Evolutionary conservation across 148 eudicot species (phyloP), one percentile per base, ranked within the genome.

Genomic region (Euryodendron excelsum): DNA sequence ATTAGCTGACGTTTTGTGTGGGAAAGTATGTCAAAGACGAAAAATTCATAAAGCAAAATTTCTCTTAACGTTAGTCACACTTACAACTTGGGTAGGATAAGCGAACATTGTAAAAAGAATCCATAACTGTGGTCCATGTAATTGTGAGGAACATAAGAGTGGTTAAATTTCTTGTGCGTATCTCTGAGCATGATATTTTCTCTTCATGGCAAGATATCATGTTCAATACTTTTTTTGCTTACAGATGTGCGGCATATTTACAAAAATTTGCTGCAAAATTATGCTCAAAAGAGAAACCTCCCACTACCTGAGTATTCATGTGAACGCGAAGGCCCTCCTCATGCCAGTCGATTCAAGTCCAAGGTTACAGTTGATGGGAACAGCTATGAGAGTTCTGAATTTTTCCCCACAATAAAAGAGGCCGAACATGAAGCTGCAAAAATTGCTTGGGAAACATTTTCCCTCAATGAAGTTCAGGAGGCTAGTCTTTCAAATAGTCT

Each of bases 391-490:
- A 65, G 91, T 68, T 56, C 63, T 37, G 89, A 81, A 33, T 84
- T 73, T 77, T 88, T 76, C 78, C 23, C 82, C 27, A 93, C 97
- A 28, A 0, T 91, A 47, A 93, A 90, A 85, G 94, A 91, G 68
- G 94, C 97, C 64, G 97, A 95, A 79, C 90, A 89, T 80, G 90
- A 91, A 65, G 97, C 94, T 62, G 96, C 98, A 34, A 90, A 90
- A 90, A 78, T 79, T 72, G 97, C 96, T 36, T 78, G 88, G 77
- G 82, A 75, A 55, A 82, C 89, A 0, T 64, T 91, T 66, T 84
- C 85, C 3, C 77, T 82, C 44, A 73, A 79, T 73, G 90, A 76
- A 25, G 74, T 79, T 72, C 84, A 85, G 70, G 90, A 91, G 94
- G 98, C 83, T 50, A 82, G 91, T 78, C 56, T 69, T 60, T 67